Evolutionary conservation across 192 early-diverging fungal genomes (phyloP), one percentile per base, ranked within the genome.

Genomic region (Nowakowskiella sp.): DNA sequence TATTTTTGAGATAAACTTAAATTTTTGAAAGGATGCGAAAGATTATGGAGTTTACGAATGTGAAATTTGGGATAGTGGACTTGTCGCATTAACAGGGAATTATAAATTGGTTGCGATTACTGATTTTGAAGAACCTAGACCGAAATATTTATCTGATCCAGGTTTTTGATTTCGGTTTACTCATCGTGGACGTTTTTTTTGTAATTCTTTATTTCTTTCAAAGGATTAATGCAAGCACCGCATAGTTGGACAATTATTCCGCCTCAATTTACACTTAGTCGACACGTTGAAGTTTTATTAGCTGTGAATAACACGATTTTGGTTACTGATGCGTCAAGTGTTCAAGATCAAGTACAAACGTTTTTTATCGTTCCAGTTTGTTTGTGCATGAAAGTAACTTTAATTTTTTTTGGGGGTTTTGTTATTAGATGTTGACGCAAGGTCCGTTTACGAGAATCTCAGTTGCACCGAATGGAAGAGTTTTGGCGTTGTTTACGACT

Each of bases 401-500:
- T 10, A 19, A n/a, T 6, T 25, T 21, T 13, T 58, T 25, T 24
- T 66, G 31, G 33, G 26, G 16, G 6, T 9, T 19, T 44, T 51
- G 26, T 8, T 19, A 0, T 34, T 46, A 89, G 85, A 68, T 83
- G 31, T 64, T 96, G 21, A 77, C 85, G 61, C 76, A 89, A 55
- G 96, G 96, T 0, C 96, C 96, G 1, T 94, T 92, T 51, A 76
- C 71, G 6, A 76, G 78, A 50, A 94, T 97, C 68, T 74, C 86
- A 0, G 79, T 96, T 2, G 96, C 96, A 9, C 90, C 94, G 3
- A 93, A 96, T 63, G 94, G 93, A 23, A 94, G 92, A 19, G 88
- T 89, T 30, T 68, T 94, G 27, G 92, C 92, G 0, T 67, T 97
- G 42, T 92, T 89, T 60, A 86, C 90, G 0, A 53, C 60, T 6